phyloP scores from a whole-genome alignment of 495 filamentous ascomycete genomes.

The Neurospora sp. region DNA sequence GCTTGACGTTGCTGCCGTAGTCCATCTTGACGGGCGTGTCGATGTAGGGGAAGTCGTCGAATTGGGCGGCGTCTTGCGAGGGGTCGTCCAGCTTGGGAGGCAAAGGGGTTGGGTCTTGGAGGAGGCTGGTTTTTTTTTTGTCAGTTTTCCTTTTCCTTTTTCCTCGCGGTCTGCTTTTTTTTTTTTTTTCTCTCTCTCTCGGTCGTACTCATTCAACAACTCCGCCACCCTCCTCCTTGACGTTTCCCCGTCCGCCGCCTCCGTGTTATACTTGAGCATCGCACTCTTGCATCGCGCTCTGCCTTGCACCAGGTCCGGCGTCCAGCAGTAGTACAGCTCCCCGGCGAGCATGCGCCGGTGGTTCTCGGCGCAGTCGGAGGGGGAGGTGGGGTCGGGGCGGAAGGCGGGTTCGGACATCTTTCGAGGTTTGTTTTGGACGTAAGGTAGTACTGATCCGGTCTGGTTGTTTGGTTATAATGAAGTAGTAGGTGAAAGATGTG shows the following conservation, averaged over 20 bases:
- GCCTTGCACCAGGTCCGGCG: constrained; percentile 38
- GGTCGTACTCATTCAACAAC: constrained; percentile 71
- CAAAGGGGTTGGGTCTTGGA: constrained; percentile 50
- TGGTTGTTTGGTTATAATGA: not conserved
- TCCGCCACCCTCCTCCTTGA: constrained; percentile 49
- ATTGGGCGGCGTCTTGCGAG: constrained; percentile 50
- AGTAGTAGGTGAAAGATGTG: not conserved
- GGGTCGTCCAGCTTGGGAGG: constrained; percentile 43
- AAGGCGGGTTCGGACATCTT: not conserved
- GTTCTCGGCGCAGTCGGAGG: constrained; percentile 27
- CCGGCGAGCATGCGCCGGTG: constrained; percentile 39
- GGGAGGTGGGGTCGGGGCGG: not conserved
- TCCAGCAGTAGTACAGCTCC: constrained; percentile 42
- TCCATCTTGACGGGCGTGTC: constrained; percentile 62
- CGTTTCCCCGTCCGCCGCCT: constrained; percentile 37
- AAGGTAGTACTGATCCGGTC: not conserved
- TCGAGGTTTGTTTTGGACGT: not conserved
- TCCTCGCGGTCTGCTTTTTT: too few species aligned
- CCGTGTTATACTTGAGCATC: constrained; percentile 48
- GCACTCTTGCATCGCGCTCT: constrained; percentile 51
- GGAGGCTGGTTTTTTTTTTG: constrained; percentile 33
- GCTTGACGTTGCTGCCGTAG: constrained; percentile 63
- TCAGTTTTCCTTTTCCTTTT: not conserved
- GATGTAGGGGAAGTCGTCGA: constrained; percentile 56
- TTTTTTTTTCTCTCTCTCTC: too few species aligned